These are phyloP conservation scores for Penicillium antarcticum DNA, from an alignment of 495 filamentous ascomycete species.

Conservation along the genomic window DNA sequence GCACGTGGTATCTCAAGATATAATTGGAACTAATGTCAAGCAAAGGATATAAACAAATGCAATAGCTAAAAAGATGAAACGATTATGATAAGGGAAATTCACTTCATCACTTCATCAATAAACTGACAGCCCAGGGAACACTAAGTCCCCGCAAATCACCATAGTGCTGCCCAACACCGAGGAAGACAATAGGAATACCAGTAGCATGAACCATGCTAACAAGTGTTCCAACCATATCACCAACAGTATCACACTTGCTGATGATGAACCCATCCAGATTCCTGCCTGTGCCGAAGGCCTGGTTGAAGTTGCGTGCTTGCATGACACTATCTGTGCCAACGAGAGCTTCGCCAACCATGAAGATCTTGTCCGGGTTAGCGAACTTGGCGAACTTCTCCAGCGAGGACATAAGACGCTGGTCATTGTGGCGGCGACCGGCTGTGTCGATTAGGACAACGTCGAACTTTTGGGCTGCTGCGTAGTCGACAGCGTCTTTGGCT, in stretches of 20 bases:
- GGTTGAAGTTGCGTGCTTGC: conserved; percentile 94
- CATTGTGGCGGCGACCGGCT: conserved; percentile 91
- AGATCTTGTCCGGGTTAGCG: conserved; percentile 92
- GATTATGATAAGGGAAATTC: not conserved
- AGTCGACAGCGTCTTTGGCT: conserved; percentile 85
- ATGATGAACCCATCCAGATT: conserved; percentile 94
- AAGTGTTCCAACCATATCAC: conserved; percentile 95
- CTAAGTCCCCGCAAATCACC: conserved; percentile 90
- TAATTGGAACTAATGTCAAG: no score
- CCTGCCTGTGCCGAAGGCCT: conserved; percentile 77
- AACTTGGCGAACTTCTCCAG: conserved; percentile 97
- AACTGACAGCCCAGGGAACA: conserved; percentile 83
- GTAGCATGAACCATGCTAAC: conserved; percentile 98
- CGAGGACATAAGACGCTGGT: conserved; percentile 88
- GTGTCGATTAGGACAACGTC: conserved; percentile 98
- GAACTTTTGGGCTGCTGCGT: conserved; percentile 69
- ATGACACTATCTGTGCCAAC: conserved; percentile 93
- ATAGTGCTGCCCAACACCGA: conserved; percentile 96
- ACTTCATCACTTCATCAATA: conserved; percentile 60
- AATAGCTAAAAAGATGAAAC: not conserved
- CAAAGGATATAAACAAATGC: not conserved
- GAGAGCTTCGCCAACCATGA: conserved; percentile 98
- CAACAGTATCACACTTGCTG: conserved; percentile 96
- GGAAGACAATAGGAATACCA: conserved; percentile 88
- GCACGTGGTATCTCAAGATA: no score